Conservation (phyloP, 179 eudicot species). For the Vitellaria paradoxa region DNA sequence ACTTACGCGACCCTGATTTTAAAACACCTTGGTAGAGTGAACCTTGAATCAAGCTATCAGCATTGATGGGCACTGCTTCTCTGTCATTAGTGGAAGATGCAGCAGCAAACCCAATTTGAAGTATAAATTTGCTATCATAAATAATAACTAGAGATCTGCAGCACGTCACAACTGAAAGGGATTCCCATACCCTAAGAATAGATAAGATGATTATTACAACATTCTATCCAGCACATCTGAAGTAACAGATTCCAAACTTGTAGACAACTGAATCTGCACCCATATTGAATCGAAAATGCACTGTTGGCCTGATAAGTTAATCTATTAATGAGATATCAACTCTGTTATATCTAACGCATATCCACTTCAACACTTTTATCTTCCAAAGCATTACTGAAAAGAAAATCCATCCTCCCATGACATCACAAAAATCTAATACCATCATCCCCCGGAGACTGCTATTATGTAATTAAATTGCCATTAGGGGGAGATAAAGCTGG, state of each 20-base stretch:
- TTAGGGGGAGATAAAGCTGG: not conserved
- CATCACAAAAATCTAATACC: not conserved
- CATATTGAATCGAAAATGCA: not conserved
- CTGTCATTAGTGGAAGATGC: constrained; percentile 39
- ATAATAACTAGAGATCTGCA: constrained; percentile 83
- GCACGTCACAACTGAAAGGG: constrained; percentile 77
- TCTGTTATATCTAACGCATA: not conserved
- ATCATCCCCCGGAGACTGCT: not conserved
- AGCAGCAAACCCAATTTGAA: constrained; percentile 83
- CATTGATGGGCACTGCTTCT: constrained; percentile 57
- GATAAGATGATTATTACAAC: constrained; percentile 12
- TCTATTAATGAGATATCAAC: not conserved
- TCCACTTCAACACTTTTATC: not conserved
- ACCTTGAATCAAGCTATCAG: constrained; percentile 58
- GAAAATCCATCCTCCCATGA: not conserved
- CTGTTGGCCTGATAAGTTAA: not conserved
- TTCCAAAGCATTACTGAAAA: not conserved
- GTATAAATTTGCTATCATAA: constrained; percentile 60
- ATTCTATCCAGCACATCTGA: constrained; percentile 10
- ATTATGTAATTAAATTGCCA: not conserved
- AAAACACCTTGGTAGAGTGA: constrained; percentile 60
- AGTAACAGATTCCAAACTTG: not conserved
- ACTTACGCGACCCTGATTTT: constrained; percentile 81
- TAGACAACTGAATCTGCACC: not conserved
- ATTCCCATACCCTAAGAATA: constrained; percentile 78